Evolutionary conservation across 495 filamentous ascomycete genomes (phyloP).

Genomic region (Aspergillus carlsbadensis): DNA sequence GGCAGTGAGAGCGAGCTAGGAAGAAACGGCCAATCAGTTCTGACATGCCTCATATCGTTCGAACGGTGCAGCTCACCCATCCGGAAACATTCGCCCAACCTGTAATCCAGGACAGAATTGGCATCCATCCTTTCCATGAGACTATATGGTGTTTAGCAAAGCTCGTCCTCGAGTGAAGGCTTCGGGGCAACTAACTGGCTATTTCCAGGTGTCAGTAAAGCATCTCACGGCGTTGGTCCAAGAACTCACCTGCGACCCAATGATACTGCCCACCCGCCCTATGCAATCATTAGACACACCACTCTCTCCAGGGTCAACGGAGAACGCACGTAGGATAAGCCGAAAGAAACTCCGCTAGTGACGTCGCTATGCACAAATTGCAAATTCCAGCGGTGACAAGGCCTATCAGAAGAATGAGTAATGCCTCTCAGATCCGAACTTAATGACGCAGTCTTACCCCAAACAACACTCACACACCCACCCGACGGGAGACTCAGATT

Average conservation of each 20-base stretch:
- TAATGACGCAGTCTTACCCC: constrained; percentile 32
- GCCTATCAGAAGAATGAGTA: constrained; percentile 35
- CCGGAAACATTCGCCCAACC: constrained; percentile 65
- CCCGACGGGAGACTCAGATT: constrained; percentile 49
- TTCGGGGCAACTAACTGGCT: constrained; percentile 30
- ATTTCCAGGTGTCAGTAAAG: constrained; percentile 1
- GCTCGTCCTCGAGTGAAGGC: background rate
- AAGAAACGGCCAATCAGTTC: constrained; percentile 50
- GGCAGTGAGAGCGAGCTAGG: constrained; percentile 57
- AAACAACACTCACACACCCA: constrained; percentile 47
- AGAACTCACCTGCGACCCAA: constrained; percentile 63
- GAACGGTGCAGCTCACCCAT: too few relatives aligned
- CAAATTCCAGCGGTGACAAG: constrained; percentile 69
- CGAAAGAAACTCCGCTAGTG: constrained; percentile 70
- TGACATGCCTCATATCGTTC: background rate
- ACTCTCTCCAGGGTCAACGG: background rate
- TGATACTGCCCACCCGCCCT: constrained; percentile 68
- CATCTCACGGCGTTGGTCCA: background rate
- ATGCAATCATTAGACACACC: constrained; percentile 12
- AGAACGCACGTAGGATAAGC: constrained; percentile 64
- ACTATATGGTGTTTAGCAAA: constrained; percentile 24
- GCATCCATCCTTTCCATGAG: constrained; percentile 57
- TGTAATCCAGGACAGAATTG: constrained; percentile 65
- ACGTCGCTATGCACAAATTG: constrained; percentile 69
- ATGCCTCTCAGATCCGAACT: background rate